A percentile compares a stretch with the other conserved stretches of the same genome.
Evolutionary conservation across 148 eudicot species (phyloP).

Genomic region (Arctostaphylos glauca): DNA sequence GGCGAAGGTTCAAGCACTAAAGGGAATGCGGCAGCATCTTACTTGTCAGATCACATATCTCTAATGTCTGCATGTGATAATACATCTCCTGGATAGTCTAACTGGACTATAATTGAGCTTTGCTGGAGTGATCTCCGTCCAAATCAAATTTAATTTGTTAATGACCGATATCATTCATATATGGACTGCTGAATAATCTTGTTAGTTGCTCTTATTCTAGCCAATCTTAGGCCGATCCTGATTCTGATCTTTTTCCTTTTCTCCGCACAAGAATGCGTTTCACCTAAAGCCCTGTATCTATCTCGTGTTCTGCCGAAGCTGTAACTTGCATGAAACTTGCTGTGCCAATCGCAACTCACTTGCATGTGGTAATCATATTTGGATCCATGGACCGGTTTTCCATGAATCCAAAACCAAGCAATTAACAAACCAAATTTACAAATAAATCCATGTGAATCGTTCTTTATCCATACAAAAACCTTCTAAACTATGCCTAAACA

Average conservation of each 20-base stretch:
- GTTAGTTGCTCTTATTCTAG: neutral
- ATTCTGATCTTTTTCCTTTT: neutral
- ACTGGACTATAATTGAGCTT: neutral
- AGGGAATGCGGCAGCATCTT: neutral
- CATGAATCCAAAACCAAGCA: neutral
- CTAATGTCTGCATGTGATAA: neutral
- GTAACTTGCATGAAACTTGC: neutral
- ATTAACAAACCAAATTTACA: neutral
- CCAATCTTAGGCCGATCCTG: neutral
- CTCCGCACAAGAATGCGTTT: neutral
- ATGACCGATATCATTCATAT: neutral
- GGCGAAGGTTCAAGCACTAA: neutral
- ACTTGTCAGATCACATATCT: neutral
- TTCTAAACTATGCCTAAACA: neutral
- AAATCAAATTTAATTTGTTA: neutral
- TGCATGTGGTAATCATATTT: neutral
- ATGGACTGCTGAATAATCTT: neutral
- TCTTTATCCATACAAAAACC: neutral
- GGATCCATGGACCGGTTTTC: neutral
- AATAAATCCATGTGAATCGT: constrained; percentile 1
- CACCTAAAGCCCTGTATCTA: neutral
- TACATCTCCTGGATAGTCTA: neutral
- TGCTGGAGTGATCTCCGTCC: neutral
- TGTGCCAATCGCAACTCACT: neutral
- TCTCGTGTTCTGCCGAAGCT: neutral